A percentile compares a stretch with the other conserved stretches of the same genome.
These are phyloP conservation scores for Trichosporon ovoides DNA, from an alignment of 1,284 basidiomycete species.

Conservation along the genomic window DNA sequence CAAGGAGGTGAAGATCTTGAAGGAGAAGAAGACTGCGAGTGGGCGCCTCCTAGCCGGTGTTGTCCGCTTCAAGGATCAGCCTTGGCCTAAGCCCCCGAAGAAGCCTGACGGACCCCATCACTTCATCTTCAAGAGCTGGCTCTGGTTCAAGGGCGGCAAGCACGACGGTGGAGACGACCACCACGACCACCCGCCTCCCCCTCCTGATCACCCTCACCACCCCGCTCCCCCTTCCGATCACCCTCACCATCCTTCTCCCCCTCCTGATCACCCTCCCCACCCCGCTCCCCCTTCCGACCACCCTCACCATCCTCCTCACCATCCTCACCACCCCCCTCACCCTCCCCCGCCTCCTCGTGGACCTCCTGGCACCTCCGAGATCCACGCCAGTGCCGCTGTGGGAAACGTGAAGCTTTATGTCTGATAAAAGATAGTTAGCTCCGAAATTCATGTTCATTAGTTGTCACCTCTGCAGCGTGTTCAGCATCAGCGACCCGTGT, in stretches of 20 bases:
- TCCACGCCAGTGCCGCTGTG: slow-evolving; percentile 29
- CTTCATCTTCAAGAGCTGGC: too few species aligned
- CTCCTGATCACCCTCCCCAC: too few species aligned
- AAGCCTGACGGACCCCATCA: too few species aligned
- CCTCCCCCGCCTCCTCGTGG: slow-evolving; percentile 20
- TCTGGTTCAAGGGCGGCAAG: not conserved
- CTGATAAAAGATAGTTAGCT: too few species aligned
- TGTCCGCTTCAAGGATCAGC: slow-evolving; percentile 14
- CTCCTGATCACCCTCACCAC: slow-evolving; percentile 1
- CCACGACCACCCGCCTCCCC: slow-evolving; percentile 7
- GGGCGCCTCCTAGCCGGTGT: slow-evolving; percentile 27
- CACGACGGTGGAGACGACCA: not conserved
- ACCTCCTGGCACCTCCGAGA: slow-evolving; percentile 25
- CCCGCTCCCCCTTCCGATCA: too few species aligned
- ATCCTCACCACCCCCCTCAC: too few species aligned
- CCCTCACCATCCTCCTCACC: too few species aligned
- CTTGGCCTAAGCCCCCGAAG: slow-evolving; percentile 6
- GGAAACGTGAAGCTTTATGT: slow-evolving; percentile 23
- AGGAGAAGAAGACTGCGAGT: slow-evolving; percentile 18
- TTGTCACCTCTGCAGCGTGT: too few species aligned
- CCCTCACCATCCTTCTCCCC: too few species aligned
- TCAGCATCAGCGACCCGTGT: too few species aligned
- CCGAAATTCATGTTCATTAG: too few species aligned
- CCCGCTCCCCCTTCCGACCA: too few species aligned
- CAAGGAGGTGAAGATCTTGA: slow-evolving; percentile 25